Evolutionary conservation across 345 rosid species (phyloP).

Genomic region (Camelina hispida): DNA sequence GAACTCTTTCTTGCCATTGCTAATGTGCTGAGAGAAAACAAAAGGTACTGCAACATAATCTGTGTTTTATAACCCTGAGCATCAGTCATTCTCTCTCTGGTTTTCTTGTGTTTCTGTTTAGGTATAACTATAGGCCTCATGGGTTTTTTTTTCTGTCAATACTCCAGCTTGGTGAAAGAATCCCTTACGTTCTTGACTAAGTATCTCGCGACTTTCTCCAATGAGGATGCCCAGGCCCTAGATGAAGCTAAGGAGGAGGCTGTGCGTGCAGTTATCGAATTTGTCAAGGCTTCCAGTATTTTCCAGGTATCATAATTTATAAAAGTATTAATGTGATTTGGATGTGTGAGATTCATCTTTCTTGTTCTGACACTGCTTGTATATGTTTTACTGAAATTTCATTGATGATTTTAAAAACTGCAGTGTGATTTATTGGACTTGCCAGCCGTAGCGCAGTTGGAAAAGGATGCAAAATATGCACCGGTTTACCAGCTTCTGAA

Average conservation of each 20-base stretch:
- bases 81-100: not conserved
- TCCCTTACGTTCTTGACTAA: slow-evolving; percentile 75
- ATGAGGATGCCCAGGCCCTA: slow-evolving; percentile 63
- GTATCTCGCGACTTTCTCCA: slow-evolving; percentile 85
- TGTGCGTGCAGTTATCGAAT: slow-evolving; percentile 70
- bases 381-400: not conserved
- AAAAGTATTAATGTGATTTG: not conserved
- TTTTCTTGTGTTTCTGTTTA: not conserved
- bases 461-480: slow-evolving; percentile 75
- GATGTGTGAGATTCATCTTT: slow-evolving; percentile 19
- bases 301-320: slow-evolving; percentile 68
- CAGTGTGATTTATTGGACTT: slow-evolving; percentile 95
- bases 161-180: slow-evolving; percentile 71
- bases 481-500: slow-evolving; percentile 80
- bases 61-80: not conserved
- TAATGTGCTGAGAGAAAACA: slow-evolving; percentile 73
- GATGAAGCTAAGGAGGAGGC: slow-evolving; percentile 95
- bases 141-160: not conserved
- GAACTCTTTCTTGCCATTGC: slow-evolving; percentile 76
- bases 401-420: slow-evolving; percentile 25
- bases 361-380: slow-evolving; percentile 8
- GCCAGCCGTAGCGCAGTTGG: slow-evolving; percentile 85
- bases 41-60: slow-evolving; percentile 56
- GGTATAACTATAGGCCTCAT: not conserved
- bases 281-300: slow-evolving; percentile 86